Evolutionary conservation across 495 filamentous ascomycete species (phyloP), one percentile per base, ranked within the genome.

Genomic region (Terfezia claveryi): DNA sequence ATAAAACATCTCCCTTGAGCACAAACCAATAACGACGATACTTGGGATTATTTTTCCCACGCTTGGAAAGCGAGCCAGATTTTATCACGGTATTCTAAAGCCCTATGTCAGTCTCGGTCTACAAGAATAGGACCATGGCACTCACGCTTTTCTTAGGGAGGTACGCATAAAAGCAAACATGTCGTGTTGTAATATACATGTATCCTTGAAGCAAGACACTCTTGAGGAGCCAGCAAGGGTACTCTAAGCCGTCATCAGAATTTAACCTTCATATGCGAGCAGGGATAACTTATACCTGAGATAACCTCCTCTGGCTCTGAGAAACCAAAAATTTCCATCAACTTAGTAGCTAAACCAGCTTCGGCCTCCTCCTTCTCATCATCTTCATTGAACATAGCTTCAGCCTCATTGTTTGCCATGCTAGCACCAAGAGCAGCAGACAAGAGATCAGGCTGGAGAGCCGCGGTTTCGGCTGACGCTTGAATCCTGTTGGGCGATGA

Each of bases 101-200:
- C 12, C 41, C 41, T 20, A 14, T 20, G 41, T 46, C 41, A 46
- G 41, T 50, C 50, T 32, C 27, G 4, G 27, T 32, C 27, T 32
- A 7, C 27, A 7, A 32, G 27, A 32, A 32, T 32, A 51, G n/a
- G 50, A 11, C 36, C 27, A 41, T 17, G 36, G 8, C 16, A 66
- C 76, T 69, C 71, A 84, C 82, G 46, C 81, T 76, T 73, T 89
- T 94, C 71, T 84, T 89, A 8, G 91, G 88, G 36, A 96, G 70
- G 66, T 96, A 95, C 11, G 92, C 87, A 65, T 95, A 96, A 67
- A 98, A 98, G 62, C 88, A 94, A 53, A 98, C 83, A 66, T 98
- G 91, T 55, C 80, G 80, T 54, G 82, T 74, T 0, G 92, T 96
- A 64, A 98, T 85, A 71, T 96, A 98, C 82, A 98, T 83, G 66